Conservation (phyloP, 345 rosid genomes). For the Limnanthes douglasii region DNA sequence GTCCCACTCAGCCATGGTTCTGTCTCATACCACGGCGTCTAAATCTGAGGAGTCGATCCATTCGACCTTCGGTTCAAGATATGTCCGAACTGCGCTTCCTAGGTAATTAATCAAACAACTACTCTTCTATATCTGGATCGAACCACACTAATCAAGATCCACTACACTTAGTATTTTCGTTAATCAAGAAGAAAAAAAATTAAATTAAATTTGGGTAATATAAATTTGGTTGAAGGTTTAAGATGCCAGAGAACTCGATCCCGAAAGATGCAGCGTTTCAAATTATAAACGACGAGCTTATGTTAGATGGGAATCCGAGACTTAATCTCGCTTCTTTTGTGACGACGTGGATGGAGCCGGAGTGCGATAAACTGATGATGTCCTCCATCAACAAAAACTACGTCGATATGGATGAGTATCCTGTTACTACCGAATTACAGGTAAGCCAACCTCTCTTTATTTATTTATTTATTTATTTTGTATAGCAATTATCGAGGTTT, state of each 20-base stretch:
- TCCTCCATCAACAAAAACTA: conserved; percentile 82
- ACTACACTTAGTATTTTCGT: no score
- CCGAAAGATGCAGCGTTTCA: conserved; percentile 94
- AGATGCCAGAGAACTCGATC: conserved; percentile 70
- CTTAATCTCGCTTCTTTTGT: conserved; percentile 84
- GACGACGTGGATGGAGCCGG: conserved; percentile 97
- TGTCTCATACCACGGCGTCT: conserved; percentile 20
- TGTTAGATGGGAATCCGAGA: conserved; percentile 90
- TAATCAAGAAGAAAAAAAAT: no score
- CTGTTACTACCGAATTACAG: conserved; percentile 92
- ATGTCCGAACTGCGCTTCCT: conserved; percentile 54
- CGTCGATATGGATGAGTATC: conserved; percentile 96
- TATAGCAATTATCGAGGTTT: no score
- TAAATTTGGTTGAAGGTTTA: conserved; percentile 30
- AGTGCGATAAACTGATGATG: conserved; percentile 90
- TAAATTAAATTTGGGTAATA: no score
- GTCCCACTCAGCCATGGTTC: conserved; percentile 19
- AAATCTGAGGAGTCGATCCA: conserved; percentile 34
- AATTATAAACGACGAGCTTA: conserved; percentile 74
- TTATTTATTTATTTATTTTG: neutral
- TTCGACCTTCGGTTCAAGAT: conserved; percentile 74
- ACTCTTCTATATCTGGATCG: neutral
- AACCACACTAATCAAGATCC: neutral
- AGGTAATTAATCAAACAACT: conserved; percentile 15
- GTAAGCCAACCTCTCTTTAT: conserved; percentile 4